phyloP scores from a whole-genome alignment of 106 monocot species.

The Dendrobium nobile region DNA sequence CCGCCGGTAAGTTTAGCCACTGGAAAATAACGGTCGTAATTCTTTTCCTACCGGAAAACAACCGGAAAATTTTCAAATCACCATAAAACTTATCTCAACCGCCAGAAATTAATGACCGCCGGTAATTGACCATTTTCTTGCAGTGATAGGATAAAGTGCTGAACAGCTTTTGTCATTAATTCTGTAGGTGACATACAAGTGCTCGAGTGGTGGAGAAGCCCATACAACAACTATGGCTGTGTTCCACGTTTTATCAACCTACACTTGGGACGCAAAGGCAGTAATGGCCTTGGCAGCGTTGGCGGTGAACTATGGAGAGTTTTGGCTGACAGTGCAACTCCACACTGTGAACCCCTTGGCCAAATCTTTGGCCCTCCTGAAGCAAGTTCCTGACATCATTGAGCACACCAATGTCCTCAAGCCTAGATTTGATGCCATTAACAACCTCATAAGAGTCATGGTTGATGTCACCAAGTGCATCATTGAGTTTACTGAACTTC shows the following conservation, averaged over 20 bases:
- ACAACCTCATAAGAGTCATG: slow-evolving; percentile 50
- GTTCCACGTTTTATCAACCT: slow-evolving; percentile 37
- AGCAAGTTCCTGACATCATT: slow-evolving; percentile 55
- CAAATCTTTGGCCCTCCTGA: slow-evolving; percentile 40
- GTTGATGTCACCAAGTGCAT: slow-evolving; percentile 59
- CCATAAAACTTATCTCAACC: too few species aligned
- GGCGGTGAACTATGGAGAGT: slow-evolving; percentile 56
- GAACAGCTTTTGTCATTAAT: not conserved
- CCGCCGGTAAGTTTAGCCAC: too few species aligned
- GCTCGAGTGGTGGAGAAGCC: slow-evolving; percentile 39
- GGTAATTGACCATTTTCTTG: too few species aligned
- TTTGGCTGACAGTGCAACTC: slow-evolving; percentile 59
- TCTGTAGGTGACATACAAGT: slow-evolving; percentile 48
- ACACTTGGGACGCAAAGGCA: slow-evolving; percentile 64
- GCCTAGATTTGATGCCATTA: slow-evolving; percentile 57
- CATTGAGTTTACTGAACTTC: slow-evolving; percentile 67
- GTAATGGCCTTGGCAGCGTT: slow-evolving; percentile 61
- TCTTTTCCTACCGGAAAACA: too few species aligned
- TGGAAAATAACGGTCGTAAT: too few species aligned
- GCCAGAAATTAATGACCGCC: too few species aligned
- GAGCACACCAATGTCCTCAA: slow-evolving; percentile 47
- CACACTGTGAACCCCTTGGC: slow-evolving; percentile 59
- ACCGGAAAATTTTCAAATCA: too few species aligned
- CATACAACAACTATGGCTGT: slow-evolving; percentile 43
- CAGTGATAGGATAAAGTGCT: too few species aligned